Conservation (phyloP, 1,284 basidiomycete genomes). For the Ganoderma leucocontextum region DNA sequence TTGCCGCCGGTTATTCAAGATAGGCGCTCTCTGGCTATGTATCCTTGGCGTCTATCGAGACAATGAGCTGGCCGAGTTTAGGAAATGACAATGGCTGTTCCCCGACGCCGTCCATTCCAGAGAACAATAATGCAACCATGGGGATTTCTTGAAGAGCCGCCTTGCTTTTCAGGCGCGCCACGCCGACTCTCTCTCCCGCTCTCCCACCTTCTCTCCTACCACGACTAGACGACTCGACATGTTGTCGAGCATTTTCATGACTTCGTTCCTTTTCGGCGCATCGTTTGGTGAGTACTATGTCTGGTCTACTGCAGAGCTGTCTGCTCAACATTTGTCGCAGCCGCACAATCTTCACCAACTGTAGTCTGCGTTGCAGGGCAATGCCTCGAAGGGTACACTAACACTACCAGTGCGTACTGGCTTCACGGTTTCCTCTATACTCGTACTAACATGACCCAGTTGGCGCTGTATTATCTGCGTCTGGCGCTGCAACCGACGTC, state of each 20-base stretch:
- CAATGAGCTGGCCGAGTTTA: constrained; percentile 23
- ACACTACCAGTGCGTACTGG: constrained; percentile 65
- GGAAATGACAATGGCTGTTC: constrained; percentile 33
- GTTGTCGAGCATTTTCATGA: constrained; percentile 54
- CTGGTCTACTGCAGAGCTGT: neutral
- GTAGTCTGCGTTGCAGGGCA: constrained; percentile 84
- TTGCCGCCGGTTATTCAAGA: constrained; percentile 2
- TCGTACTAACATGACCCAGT: constrained; percentile 51
- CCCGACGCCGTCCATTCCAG: constrained; percentile 27
- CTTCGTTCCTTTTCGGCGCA: constrained; percentile 53
- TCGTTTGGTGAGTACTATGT: constrained; percentile 52
- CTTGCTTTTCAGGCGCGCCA: constrained; percentile 33
- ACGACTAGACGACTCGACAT: constrained; percentile 47
- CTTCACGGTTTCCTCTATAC: constrained; percentile 4
- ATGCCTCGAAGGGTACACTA: constrained; percentile 79
- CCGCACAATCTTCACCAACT: constrained; percentile 64
- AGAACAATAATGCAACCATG: constrained; percentile 39
- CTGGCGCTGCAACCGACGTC: constrained; percentile 58
- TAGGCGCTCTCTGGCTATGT: constrained; percentile 14
- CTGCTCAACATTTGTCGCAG: constrained; percentile 33
- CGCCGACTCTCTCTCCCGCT: constrained; percentile 30
- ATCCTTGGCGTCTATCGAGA: constrained; percentile 24
- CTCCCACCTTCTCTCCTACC: constrained; percentile 33
- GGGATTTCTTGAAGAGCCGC: constrained; percentile 33
- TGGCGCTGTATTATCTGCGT: constrained; percentile 66